These are phyloP conservation scores for Groenewaldozyma sp. DNA, from an alignment of 1,139 yeast species.

Conservation along the genomic window DNA sequence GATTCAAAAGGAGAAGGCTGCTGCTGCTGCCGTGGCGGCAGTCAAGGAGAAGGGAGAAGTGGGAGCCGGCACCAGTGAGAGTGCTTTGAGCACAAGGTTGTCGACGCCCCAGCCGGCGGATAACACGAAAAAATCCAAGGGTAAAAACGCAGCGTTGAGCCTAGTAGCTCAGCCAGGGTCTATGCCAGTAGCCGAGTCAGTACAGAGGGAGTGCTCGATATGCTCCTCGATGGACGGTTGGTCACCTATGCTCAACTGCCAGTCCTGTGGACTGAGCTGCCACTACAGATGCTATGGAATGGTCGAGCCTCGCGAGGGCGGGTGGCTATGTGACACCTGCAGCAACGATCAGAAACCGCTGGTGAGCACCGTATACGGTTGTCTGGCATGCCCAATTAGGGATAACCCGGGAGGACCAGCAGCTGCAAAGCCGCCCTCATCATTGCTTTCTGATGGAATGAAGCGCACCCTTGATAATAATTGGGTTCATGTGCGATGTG, in stretches of 20 bases:
- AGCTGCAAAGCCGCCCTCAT: slow-evolving; percentile 9
- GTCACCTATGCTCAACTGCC: slow-evolving; percentile 48
- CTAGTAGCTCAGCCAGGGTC: neutral
- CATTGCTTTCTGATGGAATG: slow-evolving; percentile 52
- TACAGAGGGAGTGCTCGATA: slow-evolving; percentile 6
- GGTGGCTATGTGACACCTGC: slow-evolving; percentile 82
- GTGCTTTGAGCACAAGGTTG: too few relatives aligned
- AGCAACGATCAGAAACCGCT: slow-evolving; percentile 58
- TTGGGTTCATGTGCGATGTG: slow-evolving; percentile 82
- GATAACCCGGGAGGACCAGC: slow-evolving; percentile 38
- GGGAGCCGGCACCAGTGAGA: neutral
- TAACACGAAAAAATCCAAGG: too few relatives aligned
- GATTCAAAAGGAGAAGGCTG: slow-evolving; percentile 10
- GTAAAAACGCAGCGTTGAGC: neutral
- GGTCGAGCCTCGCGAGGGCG: slow-evolving; percentile 4
- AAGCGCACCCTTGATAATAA: slow-evolving; percentile 59
- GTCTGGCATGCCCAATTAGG: slow-evolving; percentile 56
- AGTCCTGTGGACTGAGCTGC: slow-evolving; percentile 60
- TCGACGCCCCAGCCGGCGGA: too few relatives aligned
- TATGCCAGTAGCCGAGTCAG: neutral
- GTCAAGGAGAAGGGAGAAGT: neutral
- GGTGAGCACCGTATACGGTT: slow-evolving; percentile 48
- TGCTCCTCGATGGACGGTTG: slow-evolving; percentile 6
- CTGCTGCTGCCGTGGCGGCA: slow-evolving; percentile 11
- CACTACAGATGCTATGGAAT: slow-evolving; percentile 33